Conservation (phyloP, 768 basidiomycete genomes). For the Leccinellum rugosiceps region DNA sequence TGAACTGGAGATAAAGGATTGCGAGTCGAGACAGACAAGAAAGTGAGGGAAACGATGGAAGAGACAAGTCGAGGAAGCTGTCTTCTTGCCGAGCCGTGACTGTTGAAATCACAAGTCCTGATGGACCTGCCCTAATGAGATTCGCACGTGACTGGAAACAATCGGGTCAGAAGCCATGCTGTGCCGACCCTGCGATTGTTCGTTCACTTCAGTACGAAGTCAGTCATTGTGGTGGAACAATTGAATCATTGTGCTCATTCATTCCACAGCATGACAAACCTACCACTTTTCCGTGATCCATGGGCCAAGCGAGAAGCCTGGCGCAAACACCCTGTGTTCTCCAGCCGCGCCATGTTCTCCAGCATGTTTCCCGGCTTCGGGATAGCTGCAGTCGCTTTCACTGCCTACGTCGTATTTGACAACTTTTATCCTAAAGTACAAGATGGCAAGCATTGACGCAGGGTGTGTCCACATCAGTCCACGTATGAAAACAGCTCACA, state of each 20-base stretch:
- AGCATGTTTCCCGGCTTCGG: constrained; percentile 95
- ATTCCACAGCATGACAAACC: constrained; percentile 54
- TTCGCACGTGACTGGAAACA: constrained; percentile 22
- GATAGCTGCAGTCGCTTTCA: constrained; percentile 88
- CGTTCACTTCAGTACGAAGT: constrained; percentile 13
- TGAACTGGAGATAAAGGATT: constrained; percentile 19
- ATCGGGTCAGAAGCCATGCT: constrained; percentile 2
- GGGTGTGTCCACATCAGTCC: constrained; percentile 6
- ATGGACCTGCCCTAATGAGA: constrained; percentile 56
- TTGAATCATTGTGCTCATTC: constrained; percentile 15
- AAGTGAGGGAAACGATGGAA: constrained; percentile 15
- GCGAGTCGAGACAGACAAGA: constrained; percentile 22
- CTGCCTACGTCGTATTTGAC: constrained; percentile 85
- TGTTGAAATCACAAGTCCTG: constrained; percentile 39
- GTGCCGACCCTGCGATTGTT: too few species aligned
- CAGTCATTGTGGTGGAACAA: too few species aligned
- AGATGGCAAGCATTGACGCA: constrained; percentile 19
- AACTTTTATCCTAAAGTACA: constrained; percentile 53
- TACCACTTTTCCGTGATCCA: constrained; percentile 84
- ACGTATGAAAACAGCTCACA: not conserved
- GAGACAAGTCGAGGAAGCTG: constrained; percentile 31
- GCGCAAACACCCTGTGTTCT: constrained; percentile 88
- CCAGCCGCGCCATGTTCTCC: constrained; percentile 81
- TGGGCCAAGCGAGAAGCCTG: constrained; percentile 94
- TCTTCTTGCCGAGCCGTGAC: constrained; percentile 19